phyloP scores from a whole-genome alignment of 2,329 filamentous ascomycete species.

The Fusarium sp. region DNA sequence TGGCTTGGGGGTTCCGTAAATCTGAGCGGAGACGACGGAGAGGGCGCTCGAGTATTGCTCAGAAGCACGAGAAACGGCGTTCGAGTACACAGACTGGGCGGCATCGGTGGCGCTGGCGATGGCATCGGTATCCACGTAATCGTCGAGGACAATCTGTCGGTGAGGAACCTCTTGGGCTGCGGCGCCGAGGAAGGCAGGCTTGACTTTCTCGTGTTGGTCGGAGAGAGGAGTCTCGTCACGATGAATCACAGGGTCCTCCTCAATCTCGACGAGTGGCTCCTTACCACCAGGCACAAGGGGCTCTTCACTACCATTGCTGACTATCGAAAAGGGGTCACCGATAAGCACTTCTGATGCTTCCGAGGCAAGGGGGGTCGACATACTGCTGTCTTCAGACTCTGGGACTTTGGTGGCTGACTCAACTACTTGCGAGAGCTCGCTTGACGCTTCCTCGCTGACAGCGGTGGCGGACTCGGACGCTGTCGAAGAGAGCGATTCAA shows the following conservation, averaged over 20 bases:
- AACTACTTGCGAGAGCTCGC: constrained; percentile 37
- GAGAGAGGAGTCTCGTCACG: constrained; percentile 41
- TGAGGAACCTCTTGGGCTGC: constrained; percentile 62
- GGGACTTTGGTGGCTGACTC: constrained; percentile 31
- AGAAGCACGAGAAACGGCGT: constrained; percentile 73
- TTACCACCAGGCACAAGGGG: constrained; percentile 42
- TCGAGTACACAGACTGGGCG: constrained; percentile 69
- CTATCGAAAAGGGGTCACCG: constrained; percentile 38
- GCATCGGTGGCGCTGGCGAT: constrained; percentile 55
- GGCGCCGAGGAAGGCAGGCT: constrained; percentile 62
- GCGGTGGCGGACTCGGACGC: constrained; percentile 40
- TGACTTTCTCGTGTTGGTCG: constrained; percentile 51
- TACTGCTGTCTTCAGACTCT: constrained; percentile 37
- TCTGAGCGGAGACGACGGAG: constrained; percentile 72
- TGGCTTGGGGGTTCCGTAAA: constrained; percentile 76
- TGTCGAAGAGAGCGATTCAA: constrained; percentile 27
- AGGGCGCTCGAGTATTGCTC: constrained; percentile 75
- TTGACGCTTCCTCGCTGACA: constrained; percentile 34
- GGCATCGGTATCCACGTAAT: constrained; percentile 54
- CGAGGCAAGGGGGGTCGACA: constrained; percentile 41
- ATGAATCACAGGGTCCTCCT: constrained; percentile 39
- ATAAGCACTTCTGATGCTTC: constrained; percentile 44
- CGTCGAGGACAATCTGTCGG: constrained; percentile 62
- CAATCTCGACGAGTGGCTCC: constrained; percentile 44
- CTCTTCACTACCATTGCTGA: constrained; percentile 45